phyloP scores from a whole-genome alignment of 129 eudicot genomes.

The Tagetes erecta region DNA sequence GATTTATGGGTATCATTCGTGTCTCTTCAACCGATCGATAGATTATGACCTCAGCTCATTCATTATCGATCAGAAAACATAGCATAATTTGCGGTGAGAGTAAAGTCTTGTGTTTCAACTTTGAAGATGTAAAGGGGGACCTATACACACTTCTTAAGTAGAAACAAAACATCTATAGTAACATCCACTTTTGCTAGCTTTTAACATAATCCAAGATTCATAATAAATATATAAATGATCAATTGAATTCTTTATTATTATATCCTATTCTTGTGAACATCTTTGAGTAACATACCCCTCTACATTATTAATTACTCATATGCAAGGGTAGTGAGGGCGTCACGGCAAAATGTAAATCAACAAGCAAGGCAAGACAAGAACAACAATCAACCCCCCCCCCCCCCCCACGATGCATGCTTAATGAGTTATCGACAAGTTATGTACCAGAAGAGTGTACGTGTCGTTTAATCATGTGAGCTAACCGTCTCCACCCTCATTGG shows the following conservation, averaged over 20 bases:
- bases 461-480: too few species aligned
- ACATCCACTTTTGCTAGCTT: not conserved
- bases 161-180: conserved; percentile 6
- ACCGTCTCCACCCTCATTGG: too few species aligned
- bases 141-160: conserved; percentile 3
- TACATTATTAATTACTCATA: not conserved
- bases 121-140: conserved; percentile 20
- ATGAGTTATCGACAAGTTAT: too few species aligned
- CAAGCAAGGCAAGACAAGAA: too few species aligned
- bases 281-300: too few species aligned
- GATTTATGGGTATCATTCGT: conserved; percentile 28
- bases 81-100: conserved; percentile 9
- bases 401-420: too few species aligned
- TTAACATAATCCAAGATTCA: not conserved
- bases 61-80: conserved; percentile 11
- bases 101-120: not conserved
- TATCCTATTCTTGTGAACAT: not conserved
- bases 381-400: too few species aligned
- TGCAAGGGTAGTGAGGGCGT: too few species aligned
- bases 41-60: conserved; percentile 14
- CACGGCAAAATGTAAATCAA: too few species aligned
- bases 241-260: not conserved
- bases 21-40: conserved; percentile 30
- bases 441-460: too few species aligned
- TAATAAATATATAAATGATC: not conserved